Base-by-base conservation (phyloP, 2,329 filamentous ascomycete species). In the Colletotrichum sp. region DNA sequence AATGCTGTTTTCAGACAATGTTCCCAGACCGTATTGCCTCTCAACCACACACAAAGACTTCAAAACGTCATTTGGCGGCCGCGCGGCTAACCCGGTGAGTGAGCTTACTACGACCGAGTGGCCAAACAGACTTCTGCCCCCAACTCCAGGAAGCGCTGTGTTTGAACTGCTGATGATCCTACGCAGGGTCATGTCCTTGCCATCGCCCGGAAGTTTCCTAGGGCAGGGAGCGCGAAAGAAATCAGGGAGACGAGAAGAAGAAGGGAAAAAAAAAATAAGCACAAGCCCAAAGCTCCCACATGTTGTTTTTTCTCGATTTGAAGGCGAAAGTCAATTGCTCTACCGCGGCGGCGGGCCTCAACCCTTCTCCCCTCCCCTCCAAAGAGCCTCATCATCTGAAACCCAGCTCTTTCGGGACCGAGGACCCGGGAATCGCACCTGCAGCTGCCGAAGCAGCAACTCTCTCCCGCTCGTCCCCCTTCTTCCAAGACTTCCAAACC, bases 251-350 rank as follows among this genome's bases (percentile, higher is more conserved):
- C 8, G 31, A 33, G 31, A 33, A 13, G 6, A 13, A 8, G 43
- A 47, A 47, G 11, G 7, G 6, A 6, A 13, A 51, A 12, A 13
- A 21, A 51, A 51, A 51, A 51, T n/a, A 51, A 29, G 65, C 33
- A 33, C 33, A 2, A 58, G 54, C 54, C 31, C 47, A 55, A 57
- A 67, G 54, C 65, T 59, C 54, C 24, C 29, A 61, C 34, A 61
- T 33, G 57, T 21, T 58, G 11, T 58, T 18, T 59, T 59, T 36
- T 34, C 36, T 66, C 36, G 29, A 24, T n/a, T 66, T 11, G 47
- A 47, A 58, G 16, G n/a, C 33, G 18, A 73, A 71, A 73, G 62
- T 73, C 71, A 73, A 71, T 71, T 71, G 43, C 65, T 5, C 43
- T 51, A 51, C 43, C 43, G 43, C 43, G 43, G 43, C 43, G 21